A percentile compares a stretch with the other conserved stretches of the same genome.
Conservation (phyloP, 805 yeast species). For the Schwanniomyces yamadae region DNA sequence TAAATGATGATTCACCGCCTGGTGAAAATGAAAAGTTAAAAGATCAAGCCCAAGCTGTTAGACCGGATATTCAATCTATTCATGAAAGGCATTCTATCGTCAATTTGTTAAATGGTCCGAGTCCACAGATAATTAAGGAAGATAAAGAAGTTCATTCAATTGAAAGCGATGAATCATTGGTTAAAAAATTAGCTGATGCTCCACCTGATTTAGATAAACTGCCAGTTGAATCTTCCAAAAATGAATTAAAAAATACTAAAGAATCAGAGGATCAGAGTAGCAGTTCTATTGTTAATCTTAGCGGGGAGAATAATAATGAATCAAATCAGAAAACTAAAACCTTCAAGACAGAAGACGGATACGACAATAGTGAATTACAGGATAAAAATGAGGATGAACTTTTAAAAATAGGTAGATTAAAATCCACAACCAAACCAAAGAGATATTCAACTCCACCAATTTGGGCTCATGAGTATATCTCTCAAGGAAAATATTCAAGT, state of each 20-base stretch:
- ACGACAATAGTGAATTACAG: slow-evolving; percentile 13
- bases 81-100: slow-evolving; percentile 31
- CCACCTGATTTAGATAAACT: slow-evolving; percentile 10
- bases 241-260: neutral
- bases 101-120: slow-evolving; percentile 25
- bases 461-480: slow-evolving; percentile 81
- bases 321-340: neutral
- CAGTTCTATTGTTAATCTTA: neutral
- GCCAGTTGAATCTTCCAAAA: neutral
- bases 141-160: neutral
- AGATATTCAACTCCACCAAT: slow-evolving; percentile 66
- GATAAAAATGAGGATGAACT: slow-evolving; percentile 29
- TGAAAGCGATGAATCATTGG: slow-evolving; percentile 3
- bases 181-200: neutral
- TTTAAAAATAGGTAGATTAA: slow-evolving; percentile 20
- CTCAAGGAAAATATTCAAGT: slow-evolving; percentile 22
- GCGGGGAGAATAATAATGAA: neutral
- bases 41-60: slow-evolving; percentile 1
- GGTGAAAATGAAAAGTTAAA: slow-evolving; percentile 12
- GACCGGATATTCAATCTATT: slow-evolving; percentile 6
- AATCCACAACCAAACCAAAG: slow-evolving; percentile 48
- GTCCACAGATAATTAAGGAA: slow-evolving; percentile 6
- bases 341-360: neutral
- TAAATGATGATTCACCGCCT: slow-evolving; percentile 34
- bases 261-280: neutral